A percentile compares a stretch with the other conserved stretches of the same genome.
phyloP scores from a whole-genome alignment of 2,329 filamentous ascomycete genomes.

The Exophiala lecanii-corni region DNA sequence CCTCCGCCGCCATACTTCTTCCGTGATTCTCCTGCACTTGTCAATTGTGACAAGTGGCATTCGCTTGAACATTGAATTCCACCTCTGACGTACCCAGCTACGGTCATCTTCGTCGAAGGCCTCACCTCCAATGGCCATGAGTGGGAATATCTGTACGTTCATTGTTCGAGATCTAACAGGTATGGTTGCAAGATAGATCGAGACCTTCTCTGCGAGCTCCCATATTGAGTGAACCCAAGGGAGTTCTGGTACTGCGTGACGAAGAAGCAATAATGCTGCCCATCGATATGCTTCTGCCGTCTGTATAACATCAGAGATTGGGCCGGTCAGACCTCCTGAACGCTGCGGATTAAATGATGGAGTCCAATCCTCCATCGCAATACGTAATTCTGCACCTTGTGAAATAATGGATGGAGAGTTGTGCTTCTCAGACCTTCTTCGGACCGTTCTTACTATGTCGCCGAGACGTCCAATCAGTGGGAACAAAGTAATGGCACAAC shows the following conservation, averaged over 20 bases:
- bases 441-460: slow-evolving; percentile 58
- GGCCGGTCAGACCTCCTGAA: slow-evolving; percentile 58
- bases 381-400: slow-evolving; percentile 57
- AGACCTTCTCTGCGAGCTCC: slow-evolving; percentile 56
- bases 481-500: slow-evolving; percentile 62
- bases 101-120: slow-evolving; percentile 56
- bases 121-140: slow-evolving; percentile 63
- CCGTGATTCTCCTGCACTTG: slow-evolving; percentile 58
- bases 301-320: slow-evolving; percentile 58
- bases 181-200: slow-evolving; percentile 59
- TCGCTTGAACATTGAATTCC: slow-evolving; percentile 54
- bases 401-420: slow-evolving; percentile 59
- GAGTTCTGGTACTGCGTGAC: slow-evolving; percentile 64
- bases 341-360: slow-evolving; percentile 50
- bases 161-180: slow-evolving; percentile 57
- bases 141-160: slow-evolving; percentile 65
- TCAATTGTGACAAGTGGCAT: slow-evolving; percentile 65
- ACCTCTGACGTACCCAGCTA: slow-evolving; percentile 59
- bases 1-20: slow-evolving; percentile 61
- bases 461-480: slow-evolving; percentile 64
- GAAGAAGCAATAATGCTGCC: slow-evolving; percentile 61
- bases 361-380: slow-evolving; percentile 56
- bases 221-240: slow-evolving; percentile 51
- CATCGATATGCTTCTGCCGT: slow-evolving; percentile 64
- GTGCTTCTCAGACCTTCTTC: slow-evolving; percentile 36